phyloP scores from a whole-genome alignment of 2,329 filamentous ascomycete genomes.

The Hirsutella minnesotensis region DNA sequence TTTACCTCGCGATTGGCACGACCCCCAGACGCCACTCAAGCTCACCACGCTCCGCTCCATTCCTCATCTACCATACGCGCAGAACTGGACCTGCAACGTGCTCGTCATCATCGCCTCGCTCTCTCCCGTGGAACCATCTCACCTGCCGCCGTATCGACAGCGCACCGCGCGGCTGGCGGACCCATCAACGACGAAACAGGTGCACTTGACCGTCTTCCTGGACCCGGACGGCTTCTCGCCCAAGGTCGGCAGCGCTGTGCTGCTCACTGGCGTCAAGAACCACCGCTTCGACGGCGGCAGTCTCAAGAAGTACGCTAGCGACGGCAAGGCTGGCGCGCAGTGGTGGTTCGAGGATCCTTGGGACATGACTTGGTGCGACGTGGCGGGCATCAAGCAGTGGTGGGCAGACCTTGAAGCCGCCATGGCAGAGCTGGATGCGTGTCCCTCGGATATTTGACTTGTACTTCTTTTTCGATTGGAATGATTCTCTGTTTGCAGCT shows the following conservation, averaged over 20 bases:
- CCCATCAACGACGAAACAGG: conserved; percentile 37
- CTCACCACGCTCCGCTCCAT: conserved; percentile 38
- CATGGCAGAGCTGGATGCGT: too few species aligned
- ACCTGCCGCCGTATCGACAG: conserved; percentile 37
- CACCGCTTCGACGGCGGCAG: conserved; percentile 39
- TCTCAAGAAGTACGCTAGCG: conserved; percentile 32
- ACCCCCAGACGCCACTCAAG: conserved; percentile 32
- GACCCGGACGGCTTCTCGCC: conserved; percentile 38
- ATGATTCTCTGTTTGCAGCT: too few species aligned
- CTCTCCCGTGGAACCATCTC: conserved; percentile 34
- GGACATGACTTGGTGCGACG: conserved; percentile 37
- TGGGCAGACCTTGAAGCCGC: conserved; percentile 22
- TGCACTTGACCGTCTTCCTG: conserved; percentile 42
- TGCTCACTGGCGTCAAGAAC: conserved; percentile 45
- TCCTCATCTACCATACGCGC: conserved; percentile 40
- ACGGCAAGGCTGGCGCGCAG: conserved; percentile 17
- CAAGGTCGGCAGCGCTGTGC: conserved; percentile 32
- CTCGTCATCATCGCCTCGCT: conserved; percentile 37
- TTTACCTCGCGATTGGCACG: conserved; percentile 27
- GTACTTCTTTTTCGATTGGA: too few species aligned
- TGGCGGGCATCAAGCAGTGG: conserved; percentile 31
- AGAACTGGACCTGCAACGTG: conserved; percentile 46
- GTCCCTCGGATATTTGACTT: too few species aligned
- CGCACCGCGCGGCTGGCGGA: conserved; percentile 39
- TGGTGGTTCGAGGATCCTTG: conserved; percentile 43